These are phyloP conservation scores for Eutypa lata DNA, from an alignment of 2,329 filamentous ascomycete genomes.

Conservation along the genomic window DNA sequence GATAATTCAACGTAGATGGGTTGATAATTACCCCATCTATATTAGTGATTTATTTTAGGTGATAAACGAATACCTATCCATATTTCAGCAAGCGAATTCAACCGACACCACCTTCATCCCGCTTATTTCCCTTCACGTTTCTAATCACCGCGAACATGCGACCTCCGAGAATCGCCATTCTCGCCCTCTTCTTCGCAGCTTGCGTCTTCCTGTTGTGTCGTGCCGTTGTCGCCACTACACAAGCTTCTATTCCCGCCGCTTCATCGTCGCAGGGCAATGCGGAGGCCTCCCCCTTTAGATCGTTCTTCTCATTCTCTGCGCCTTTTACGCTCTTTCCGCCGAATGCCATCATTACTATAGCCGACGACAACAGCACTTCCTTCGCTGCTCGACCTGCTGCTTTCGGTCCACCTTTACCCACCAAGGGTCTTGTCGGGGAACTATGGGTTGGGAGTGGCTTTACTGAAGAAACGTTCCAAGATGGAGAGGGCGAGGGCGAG, in stretches of 20 bases:
- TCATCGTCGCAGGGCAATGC: slow-evolving; percentile 24
- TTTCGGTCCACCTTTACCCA: slow-evolving; percentile 78
- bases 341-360: slow-evolving; percentile 92
- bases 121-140: background rate
- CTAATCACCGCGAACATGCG: slow-evolving; percentile 41
- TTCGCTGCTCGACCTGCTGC: slow-evolving; percentile 91
- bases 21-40: no score
- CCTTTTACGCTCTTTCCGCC: slow-evolving; percentile 90
- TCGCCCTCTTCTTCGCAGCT: slow-evolving; percentile 51
- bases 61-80: no score
- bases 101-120: background rate
- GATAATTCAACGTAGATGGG: no score
- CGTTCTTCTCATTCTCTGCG: slow-evolving; percentile 67
- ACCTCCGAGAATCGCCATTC: slow-evolving; percentile 51
- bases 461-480: slow-evolving; percentile 69
- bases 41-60: no score
- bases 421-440: slow-evolving; percentile 77
- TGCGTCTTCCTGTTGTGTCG: slow-evolving; percentile 55
- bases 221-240: slow-evolving; percentile 40
- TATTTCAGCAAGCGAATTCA: no score
- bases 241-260: background rate
- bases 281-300: slow-evolving; percentile 45
- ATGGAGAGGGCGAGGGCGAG: slow-evolving; percentile 71
- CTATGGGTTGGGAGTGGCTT: slow-evolving; percentile 94
- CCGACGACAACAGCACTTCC: slow-evolving; percentile 96